Evolutionary conservation across 345 rosid genomes (phyloP).

Genomic region (Geranium brycei): DNA sequence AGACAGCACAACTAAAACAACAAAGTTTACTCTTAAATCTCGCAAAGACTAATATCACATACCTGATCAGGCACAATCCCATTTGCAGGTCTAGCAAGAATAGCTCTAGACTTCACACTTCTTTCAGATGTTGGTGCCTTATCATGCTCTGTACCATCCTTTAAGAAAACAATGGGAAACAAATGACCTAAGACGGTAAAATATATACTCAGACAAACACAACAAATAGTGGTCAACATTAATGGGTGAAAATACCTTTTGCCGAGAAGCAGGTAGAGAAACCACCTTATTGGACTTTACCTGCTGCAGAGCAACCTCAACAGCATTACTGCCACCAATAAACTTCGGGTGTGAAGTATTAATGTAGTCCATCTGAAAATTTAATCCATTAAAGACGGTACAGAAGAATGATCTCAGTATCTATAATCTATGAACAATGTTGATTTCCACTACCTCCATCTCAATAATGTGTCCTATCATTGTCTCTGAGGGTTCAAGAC

Average conservation of each 20-base stretch:
- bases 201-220: slow-evolving; percentile 3
- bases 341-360: slow-evolving; percentile 91
- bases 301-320: slow-evolving; percentile 62
- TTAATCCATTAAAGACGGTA: slow-evolving; percentile 2
- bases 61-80: slow-evolving; percentile 85
- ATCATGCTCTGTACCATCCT: slow-evolving; percentile 74
- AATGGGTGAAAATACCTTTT: slow-evolving; percentile 38
- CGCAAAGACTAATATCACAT: slow-evolving; percentile 15
- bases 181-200: slow-evolving; percentile 2
- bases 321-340: slow-evolving; percentile 87
- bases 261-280: slow-evolving; percentile 39
- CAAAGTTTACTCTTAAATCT: neutral
- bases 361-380: slow-evolving; percentile 84
- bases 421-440: neutral
- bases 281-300: slow-evolving; percentile 47
- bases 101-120: slow-evolving; percentile 48
- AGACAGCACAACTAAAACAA: neutral
- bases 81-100: slow-evolving; percentile 79
- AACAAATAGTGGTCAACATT: slow-evolving; percentile 3
- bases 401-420: neutral
- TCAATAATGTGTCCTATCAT: slow-evolving; percentile 87
- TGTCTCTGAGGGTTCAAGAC: slow-evolving; percentile 84
- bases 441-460: slow-evolving; percentile 58
- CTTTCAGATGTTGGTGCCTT: slow-evolving; percentile 62
- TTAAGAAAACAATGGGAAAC: slow-evolving; percentile 3